Evolutionary conservation across 2,329 filamentous ascomycete genomes (phyloP).

Genomic region (Cordyceps farinosa): DNA sequence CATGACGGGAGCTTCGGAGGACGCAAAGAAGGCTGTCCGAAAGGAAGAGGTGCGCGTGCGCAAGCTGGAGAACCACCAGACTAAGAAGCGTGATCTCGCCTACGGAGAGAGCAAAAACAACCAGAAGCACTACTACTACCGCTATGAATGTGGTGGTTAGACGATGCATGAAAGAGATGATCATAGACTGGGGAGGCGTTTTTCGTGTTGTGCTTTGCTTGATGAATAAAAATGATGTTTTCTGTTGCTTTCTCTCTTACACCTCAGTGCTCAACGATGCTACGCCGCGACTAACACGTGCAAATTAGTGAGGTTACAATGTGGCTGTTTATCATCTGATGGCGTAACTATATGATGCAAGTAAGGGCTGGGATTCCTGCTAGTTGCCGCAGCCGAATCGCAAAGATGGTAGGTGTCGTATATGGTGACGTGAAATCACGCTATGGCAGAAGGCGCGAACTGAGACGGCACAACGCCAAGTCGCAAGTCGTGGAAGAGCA

Average conservation of each 20-base stretch:
- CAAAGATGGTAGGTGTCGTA: too few species aligned
- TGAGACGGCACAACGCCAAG: not conserved
- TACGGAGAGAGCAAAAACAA: conserved; percentile 72
- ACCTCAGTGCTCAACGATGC: not conserved
- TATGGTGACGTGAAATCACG: not conserved
- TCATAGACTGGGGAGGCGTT: conserved; percentile 16
- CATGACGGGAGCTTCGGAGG: conserved; percentile 73
- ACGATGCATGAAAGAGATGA: conserved; percentile 12
- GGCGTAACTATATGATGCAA: not conserved
- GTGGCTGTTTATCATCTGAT: not conserved
- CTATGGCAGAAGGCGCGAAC: not conserved
- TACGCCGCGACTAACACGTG: not conserved
- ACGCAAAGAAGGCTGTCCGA: conserved; percentile 66
- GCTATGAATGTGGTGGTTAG: conserved; percentile 43
- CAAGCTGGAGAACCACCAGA: conserved; percentile 59
- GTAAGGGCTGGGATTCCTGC: not conserved
- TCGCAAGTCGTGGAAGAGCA: not conserved
- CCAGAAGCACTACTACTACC: conserved; percentile 62
- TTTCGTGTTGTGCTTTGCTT: conserved; percentile 7
- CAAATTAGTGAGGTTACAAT: not conserved
- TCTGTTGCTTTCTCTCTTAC: not conserved
- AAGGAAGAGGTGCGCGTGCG: conserved; percentile 66
- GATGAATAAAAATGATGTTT: not conserved
- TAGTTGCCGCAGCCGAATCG: not conserved
- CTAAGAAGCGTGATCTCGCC: conserved; percentile 62